Base-by-base conservation (phyloP, 1,284 basidiomycete species). In the Trametes versicolor region DNA sequence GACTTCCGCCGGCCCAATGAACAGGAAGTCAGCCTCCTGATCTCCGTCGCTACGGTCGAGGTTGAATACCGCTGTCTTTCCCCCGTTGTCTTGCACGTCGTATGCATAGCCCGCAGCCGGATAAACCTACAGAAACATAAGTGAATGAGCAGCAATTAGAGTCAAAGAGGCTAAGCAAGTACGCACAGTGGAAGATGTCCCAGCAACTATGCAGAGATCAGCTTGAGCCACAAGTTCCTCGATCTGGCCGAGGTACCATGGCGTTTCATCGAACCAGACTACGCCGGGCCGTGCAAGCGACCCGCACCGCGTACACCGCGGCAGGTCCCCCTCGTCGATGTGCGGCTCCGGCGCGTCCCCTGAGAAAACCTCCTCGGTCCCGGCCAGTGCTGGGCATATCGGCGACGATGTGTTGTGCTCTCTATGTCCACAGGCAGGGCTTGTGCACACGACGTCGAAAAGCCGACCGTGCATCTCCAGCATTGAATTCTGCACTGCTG, bases 401-500 rank as follows among this genome's bases (percentile, higher is more conserved):
- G 87, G 88, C 19, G 82, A 83, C 34, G 71, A 67, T 19, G 72
- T 72, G 67, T 86, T 81, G 59, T 76, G 76, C 57, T 82, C 79
- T 13, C 74, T 62, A 64, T 87, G 78, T 1, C 73, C 67, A 70
- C 87, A 90, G 4, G 62, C 45, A 0, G 62, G 21, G 19, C 76
- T 71, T 0, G 83, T 85, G 77, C 88, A 91, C 25, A 78, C 67
- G 9, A 87, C 80, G 69, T 87, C 85, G 73, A 88, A 84, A 2
- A 90, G 76, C 41, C 83, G 76, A 3, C 88, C 89, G 70, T 91
- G 89, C 87, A 90, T 91, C 74, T 91, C 87, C 19, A 89, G 72
- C n/a, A 87, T 70, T 17, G 62, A 67, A 39, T 72, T 71, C 60
- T 61, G 75, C 63, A 62, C 74, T 45, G 48, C 66, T 51, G 53